These are phyloP conservation scores for Sporisorium graminicola DNA, from an alignment of 1,284 basidiomycete genomes.

Conservation along the genomic window DNA sequence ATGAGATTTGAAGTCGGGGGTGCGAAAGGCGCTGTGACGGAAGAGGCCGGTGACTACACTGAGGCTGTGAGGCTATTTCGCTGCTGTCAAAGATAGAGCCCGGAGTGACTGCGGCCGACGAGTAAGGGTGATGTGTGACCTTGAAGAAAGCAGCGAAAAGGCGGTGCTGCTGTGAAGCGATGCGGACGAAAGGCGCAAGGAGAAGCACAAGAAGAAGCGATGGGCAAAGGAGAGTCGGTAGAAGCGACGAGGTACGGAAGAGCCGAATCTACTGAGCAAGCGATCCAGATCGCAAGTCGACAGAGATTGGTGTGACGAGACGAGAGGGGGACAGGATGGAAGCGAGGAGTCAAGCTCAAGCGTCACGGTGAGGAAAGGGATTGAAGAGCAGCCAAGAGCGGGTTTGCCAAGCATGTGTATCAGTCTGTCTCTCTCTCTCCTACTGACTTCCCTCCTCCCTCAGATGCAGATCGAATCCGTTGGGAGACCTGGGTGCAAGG, in stretches of 20 bases:
- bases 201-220: no score
- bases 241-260: slow-evolving; percentile 1
- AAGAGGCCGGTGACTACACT: neutral
- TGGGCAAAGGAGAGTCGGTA: no score
- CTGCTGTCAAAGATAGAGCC: neutral
- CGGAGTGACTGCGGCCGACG: neutral
- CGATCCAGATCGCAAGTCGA: neutral
- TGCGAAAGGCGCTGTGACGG: neutral
- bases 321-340: neutral
- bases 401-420: no score
- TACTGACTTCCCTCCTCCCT: no score
- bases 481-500: neutral
- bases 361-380: neutral
- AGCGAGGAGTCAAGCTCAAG: slow-evolving; percentile 3
- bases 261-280: slow-evolving; percentile 8
- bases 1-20: neutral
- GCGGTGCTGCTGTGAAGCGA: neutral
- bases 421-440: no score
- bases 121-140: neutral
- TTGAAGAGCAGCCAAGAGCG: no score
- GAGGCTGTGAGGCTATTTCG: neutral
- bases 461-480: neutral
- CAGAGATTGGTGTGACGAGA: neutral
- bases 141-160: neutral
- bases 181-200: neutral